phyloP scores from a whole-genome alignment of 345 rosid genomes.

The Syzygium aqueum region DNA sequence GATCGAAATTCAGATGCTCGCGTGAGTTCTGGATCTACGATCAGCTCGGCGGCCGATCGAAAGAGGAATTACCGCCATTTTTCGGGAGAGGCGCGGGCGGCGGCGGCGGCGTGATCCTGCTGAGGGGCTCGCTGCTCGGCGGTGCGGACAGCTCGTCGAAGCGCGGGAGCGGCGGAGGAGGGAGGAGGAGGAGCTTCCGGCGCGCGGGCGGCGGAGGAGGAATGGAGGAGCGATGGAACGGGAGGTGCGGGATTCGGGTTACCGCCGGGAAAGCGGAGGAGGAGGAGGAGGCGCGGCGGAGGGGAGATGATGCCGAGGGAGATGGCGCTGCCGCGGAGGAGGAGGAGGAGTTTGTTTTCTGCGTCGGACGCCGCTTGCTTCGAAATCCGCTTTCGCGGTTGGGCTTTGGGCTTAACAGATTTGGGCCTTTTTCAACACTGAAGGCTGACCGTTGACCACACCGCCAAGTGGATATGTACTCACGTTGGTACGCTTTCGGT shows the following conservation, averaged over 20 bases:
- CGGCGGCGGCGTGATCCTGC: not conserved
- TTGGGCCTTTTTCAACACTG: not conserved
- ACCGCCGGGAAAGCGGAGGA: not conserved
- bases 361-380: not conserved
- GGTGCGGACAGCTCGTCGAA: too few species aligned
- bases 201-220: not conserved
- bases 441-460: not conserved
- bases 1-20: not conserved
- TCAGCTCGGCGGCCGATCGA: not conserved
- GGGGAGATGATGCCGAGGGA: not conserved
- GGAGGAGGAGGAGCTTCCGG: not conserved
- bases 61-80: slow-evolving; percentile 4
- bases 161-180: not conserved
- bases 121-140: not conserved
- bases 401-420: not conserved
- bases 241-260: not conserved
- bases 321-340: not conserved
- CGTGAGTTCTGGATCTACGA: not conserved
- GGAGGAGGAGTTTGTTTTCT: not conserved
- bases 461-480: not conserved
- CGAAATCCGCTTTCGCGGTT: not conserved
- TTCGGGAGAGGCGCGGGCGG: not conserved
- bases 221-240: not conserved
- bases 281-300: not conserved
- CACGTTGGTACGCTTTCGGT: not conserved